A percentile compares a stretch with the other conserved stretches of the same genome.
These are phyloP conservation scores for Pleurostoma richardsiae DNA, from an alignment of 2,329 filamentous ascomycete genomes.

Conservation along the genomic window DNA sequence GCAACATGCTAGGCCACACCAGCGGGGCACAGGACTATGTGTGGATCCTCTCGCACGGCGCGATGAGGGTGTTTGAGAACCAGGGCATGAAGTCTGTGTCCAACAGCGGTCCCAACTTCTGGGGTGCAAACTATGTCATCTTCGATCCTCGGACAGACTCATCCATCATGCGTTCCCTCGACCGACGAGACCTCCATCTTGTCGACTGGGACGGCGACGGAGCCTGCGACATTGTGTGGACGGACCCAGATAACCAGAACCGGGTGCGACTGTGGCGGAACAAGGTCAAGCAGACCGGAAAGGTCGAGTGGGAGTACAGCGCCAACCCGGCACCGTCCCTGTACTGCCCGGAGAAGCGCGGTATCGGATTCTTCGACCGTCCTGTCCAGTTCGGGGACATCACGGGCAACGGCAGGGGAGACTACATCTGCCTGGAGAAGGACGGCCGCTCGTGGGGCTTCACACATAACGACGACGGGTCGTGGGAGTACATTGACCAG, in stretches of 20 bases:
- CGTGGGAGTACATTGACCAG: conserved; percentile 13
- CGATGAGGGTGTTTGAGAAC: conserved; percentile 5
- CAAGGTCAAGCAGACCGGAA: conserved; percentile 1
- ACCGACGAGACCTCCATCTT: conserved; percentile 6
- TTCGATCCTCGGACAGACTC: neutral
- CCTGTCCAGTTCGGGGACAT: conserved; percentile 2
- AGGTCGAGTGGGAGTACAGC: neutral
- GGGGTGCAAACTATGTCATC: conserved; percentile 4
- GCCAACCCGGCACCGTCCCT: conserved; percentile 4
- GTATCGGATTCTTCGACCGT: conserved; percentile 1
- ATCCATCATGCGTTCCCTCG: neutral
- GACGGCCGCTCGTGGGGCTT: conserved; percentile 4
- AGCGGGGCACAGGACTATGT: conserved; percentile 5
- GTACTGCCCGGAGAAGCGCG: conserved; percentile 1
- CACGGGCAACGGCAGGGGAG: conserved; percentile 8
- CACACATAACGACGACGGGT: conserved; percentile 8
- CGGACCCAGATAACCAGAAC: conserved; percentile 1
- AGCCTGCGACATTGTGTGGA: conserved; percentile 6
- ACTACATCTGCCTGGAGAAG: conserved; percentile 10
- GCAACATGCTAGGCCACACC: conserved; percentile 6
- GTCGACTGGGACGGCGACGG: conserved; percentile 11
- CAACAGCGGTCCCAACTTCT: conserved; percentile 1
- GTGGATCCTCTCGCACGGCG: conserved; percentile 3
- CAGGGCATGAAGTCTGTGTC: conserved; percentile 1
- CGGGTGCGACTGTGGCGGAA: conserved; percentile 1